Base-by-base conservation (phyloP, 2,329 filamentous ascomycete species). In the Chalaropsis thielavioides region DNA sequence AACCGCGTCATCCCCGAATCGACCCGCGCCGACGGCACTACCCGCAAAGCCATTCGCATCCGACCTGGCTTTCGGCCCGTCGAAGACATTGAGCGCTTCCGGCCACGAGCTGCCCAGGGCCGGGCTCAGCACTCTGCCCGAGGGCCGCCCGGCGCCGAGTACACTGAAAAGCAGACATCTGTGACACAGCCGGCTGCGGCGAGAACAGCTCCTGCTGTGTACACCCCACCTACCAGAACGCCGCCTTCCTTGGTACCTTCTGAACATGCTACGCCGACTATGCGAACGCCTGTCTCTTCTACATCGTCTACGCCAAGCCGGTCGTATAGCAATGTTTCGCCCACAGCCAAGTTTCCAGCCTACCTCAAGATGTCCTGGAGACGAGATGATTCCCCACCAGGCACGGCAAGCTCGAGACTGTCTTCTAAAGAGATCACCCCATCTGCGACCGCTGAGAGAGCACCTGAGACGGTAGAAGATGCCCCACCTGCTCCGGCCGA, bases 51-150 rank as follows among this genome's bases (percentile, higher is more conserved):
- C 72, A 97, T 97, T 73, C 90, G 90, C 72, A 90, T 99, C 68
- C 85, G 90, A 38, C 92, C 94, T 0, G 95, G 94, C 64, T 99
- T 96, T 76, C 86, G 86, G 41, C 95, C 94, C 1, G 90, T 92
- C 0, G 94, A 99, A 76, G 94, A 99, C 75, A 87, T 97, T 68
- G 91, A 96, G 73, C 80, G 96, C 58, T 99, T 99, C 82, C 95
- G 91, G 78, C 96, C 95, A 75, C 86, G 89, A 66, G 91, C 87
- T 0, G 92, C 92, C 61, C 88, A 94, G 73, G 85, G 84, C 61
- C 90, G 63, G 84, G 83, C 31, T 81, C 59, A 46, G 61, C 38
- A 35, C 19, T 46, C 61, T 65, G 22, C 66, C 35, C 43, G 64
- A 40, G 58, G 65, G 17, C 62, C 43, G 15, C 61, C 40, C 3